phyloP scores from a whole-genome alignment of 1,284 basidiomycete species.

The Ceratorhiza oryzae-sativae region DNA sequence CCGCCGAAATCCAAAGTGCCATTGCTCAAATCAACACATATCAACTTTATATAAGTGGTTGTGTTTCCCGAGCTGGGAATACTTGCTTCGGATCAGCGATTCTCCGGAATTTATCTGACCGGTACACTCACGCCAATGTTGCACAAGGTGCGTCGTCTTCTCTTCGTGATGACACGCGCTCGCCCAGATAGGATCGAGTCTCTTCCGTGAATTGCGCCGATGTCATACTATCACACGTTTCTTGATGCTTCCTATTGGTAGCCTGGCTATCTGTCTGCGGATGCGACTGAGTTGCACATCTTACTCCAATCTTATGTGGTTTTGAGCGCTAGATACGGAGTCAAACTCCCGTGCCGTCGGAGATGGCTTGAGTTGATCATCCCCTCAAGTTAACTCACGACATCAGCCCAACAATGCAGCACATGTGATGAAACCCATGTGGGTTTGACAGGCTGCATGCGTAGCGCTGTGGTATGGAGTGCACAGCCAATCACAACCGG shows the following conservation, averaged over 20 bases:
- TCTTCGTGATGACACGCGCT: slow-evolving; percentile 16
- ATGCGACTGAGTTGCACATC: neutral
- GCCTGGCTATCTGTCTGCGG: neutral
- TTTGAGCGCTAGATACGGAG: neutral
- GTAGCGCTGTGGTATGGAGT: neutral
- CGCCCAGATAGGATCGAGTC: neutral
- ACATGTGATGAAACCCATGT: neutral
- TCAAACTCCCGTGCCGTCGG: neutral
- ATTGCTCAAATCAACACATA: too few relatives aligned
- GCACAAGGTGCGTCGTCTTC: slow-evolving; percentile 21
- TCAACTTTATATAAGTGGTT: too few relatives aligned
- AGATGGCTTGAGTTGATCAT: neutral
- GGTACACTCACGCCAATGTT: neutral
- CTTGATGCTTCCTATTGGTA: neutral
- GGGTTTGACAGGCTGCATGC: neutral
- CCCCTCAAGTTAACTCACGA: neutral
- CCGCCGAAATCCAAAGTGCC: too few relatives aligned
- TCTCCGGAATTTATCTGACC: neutral
- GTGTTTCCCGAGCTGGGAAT: neutral
- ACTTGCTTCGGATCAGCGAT: neutral
- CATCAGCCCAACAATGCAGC: neutral
- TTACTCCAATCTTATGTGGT: neutral
- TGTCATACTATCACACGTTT: slow-evolving; percentile 3
- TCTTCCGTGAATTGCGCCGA: neutral
- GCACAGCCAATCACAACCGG: neutral